A percentile compares a stretch with the other conserved stretches of the same genome.
Conservation (phyloP, 257 asterid species). For the Fraxinus cuspidata region DNA sequence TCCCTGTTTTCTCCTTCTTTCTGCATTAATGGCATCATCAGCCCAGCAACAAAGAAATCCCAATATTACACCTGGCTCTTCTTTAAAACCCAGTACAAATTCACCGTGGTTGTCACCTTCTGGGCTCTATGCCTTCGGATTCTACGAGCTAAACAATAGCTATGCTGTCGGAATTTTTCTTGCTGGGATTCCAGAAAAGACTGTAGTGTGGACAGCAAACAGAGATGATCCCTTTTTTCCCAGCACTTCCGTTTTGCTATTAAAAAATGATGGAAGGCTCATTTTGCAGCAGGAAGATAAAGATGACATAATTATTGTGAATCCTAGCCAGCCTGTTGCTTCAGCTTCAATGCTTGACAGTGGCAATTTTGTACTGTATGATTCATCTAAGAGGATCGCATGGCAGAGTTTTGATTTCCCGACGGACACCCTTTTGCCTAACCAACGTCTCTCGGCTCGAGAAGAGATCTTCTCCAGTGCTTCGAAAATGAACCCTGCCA, state of each 20-base stretch:
- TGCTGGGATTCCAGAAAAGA: conserved; percentile 13
- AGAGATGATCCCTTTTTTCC: conserved; percentile 27
- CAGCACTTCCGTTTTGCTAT: conserved; percentile 17
- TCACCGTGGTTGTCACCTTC: conserved; percentile 38
- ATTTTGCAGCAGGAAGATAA: conserved; percentile 27
- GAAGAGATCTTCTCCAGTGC: conserved; percentile 40
- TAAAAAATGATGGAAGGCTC: conserved; percentile 39
- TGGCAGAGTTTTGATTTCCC: conserved; percentile 67
- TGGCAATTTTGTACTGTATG: conserved; percentile 58
- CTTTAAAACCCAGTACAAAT: conserved; percentile 40
- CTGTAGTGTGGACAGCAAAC: conserved; percentile 41
- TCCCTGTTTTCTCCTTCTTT: conserved; percentile 21
- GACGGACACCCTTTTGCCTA: conserved; percentile 46
- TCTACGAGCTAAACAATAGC: conserved; percentile 25
- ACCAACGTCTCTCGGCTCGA: conserved; percentile 31
- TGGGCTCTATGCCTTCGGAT: conserved; percentile 43
- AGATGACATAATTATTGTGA: not conserved
- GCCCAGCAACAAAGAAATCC: conserved; percentile 30
- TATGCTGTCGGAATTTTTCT: conserved; percentile 34
- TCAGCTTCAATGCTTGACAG: conserved; percentile 49
- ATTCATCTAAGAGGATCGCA: conserved; percentile 8
- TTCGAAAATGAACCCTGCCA: conserved; percentile 30
- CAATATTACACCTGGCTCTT: conserved; percentile 43
- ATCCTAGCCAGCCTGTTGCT: conserved; percentile 10
- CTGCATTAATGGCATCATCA: conserved; percentile 18